Evolutionary conservation across 2,329 filamentous ascomycete species (phyloP), one percentile per base, ranked within the genome.

Genomic region (Xenoacremonium recifei): DNA sequence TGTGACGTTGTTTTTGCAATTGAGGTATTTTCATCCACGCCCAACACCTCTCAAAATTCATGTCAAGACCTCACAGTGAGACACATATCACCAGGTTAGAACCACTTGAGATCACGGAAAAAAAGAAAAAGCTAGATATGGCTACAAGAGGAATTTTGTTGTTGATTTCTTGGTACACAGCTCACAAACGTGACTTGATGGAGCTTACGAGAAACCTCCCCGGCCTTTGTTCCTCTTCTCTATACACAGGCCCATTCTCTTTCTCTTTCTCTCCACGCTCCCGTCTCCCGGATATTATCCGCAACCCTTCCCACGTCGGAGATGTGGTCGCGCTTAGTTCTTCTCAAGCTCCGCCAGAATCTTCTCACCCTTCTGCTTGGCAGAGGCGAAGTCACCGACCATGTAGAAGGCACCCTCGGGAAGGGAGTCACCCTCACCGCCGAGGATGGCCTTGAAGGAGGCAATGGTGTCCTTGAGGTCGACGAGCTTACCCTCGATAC

Each of bases 281-380:
- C 53, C 51, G 54, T 59, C 61, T 57, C 58, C 60, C 51, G 57
- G n/a, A 54, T 60, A 65, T 65, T 62, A 64, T 57, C 55, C 55
- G 52, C 57, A 62, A 58, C 51, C 53, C 57, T n/a, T n/a, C n/a
- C n/a, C n/a, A n/a, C n/a, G n/a, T n/a, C n/a, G n/a, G n/a, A n/a
- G n/a, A n/a, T n/a, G n/a, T n/a, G n/a, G n/a, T n/a, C n/a, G n/a
- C n/a, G 52, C 61, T 71, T 75, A 73, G 64, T 73, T 74, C 63
- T 75, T 75, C 70, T 93, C 88, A 63, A 97, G 80, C 64, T 97
- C 93, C 62, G 93, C 91, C 69, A 99, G 78, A 80, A 99, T 97
- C 90, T 97, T 96, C 85, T 96, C 91, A 79, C 92, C 93, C 89
- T 99, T 99, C 66, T 80, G 84, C 69, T 87, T 87, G 59, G 91